Base-by-base conservation (phyloP, 345 rosid genomes). In the Ricinus communis region DNA sequence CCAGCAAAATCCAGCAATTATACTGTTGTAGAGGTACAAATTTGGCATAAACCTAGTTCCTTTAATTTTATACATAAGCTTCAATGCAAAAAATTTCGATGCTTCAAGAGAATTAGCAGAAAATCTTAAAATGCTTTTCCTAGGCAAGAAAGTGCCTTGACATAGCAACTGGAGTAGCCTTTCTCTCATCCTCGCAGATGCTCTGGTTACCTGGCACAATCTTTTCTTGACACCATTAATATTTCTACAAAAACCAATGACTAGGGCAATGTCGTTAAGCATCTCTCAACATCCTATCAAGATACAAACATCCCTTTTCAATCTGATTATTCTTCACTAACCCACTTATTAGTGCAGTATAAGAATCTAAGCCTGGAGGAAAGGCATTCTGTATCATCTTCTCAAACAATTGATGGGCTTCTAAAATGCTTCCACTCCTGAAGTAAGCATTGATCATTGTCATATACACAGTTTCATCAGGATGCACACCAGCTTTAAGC, bases 361-460 rank as follows among this genome's bases (percentile, higher is more conserved):
- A 87, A 24, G 85, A 74, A 79, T 77, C 68, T 50, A 84, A 81
- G 79, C 80, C 77, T 25, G 90, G 94, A 53, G 65, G 74, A 61
- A 86, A 70, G 3, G 79, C 81, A 60, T 71, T 78, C 75, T 76
- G 76, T 53, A 83, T 82, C 72, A 89, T 90, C 69, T 74, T 81
- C 74, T 89, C 87, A 73, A 87, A 87, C 28, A 91, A 74, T 41
- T 76, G 74, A 5, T 55, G 51, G 66, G 94, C 94, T 85, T 87
- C 84, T 14, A 31, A 5, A 31, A 80, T 75, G 71, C 82, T 81
- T 64, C 82, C 80, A 41, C 69, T 87, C 71, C 72, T 82, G 7
- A 76, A 78, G 69, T 86, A 91, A 36, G 81, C 91, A 80, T 84
- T 87, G 72, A 91, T 87, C 97, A 91, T 86, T 33, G 88, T 86